These are phyloP conservation scores for Scenedesmus sp. DNA, from an alignment of 163 green algal genomes.

Conservation along the genomic window DNA sequence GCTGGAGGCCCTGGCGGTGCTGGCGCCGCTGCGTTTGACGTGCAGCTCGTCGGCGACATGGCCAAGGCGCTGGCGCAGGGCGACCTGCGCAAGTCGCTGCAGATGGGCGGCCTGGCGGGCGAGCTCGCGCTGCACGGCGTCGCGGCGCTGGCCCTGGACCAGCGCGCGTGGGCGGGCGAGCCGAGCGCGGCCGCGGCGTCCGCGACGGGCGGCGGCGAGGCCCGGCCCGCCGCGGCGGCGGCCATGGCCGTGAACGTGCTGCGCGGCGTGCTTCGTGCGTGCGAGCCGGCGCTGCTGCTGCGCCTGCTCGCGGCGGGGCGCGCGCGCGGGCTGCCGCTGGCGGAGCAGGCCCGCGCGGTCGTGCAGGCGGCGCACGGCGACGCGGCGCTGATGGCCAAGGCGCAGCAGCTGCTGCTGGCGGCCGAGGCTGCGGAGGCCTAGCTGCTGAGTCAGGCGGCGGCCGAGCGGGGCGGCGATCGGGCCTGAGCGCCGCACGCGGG, in stretches of 20 bases:
- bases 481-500: too few species aligned
- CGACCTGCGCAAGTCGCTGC: constrained; percentile 39
- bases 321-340: neutral
- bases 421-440: too few species aligned
- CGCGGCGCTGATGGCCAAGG: constrained; percentile 30
- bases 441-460: too few species aligned
- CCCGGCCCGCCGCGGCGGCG: neutral
- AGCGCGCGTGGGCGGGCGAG: constrained; percentile 9
- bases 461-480: too few species aligned
- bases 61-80: constrained; percentile 42
- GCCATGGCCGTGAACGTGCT: constrained; percentile 41
- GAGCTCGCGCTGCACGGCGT: constrained; percentile 46
- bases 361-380: constrained; percentile 34
- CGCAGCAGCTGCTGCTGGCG: constrained; percentile 16
- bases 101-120: constrained; percentile 19
- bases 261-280: constrained; percentile 26
- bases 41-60: constrained; percentile 34
- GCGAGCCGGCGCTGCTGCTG: neutral
- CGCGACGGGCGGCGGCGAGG: neutral
- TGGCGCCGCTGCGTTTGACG: constrained; percentile 35
- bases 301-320: constrained; percentile 15
- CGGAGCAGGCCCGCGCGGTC: constrained; percentile 8
- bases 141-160: constrained; percentile 22
- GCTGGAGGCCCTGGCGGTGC: neutral
- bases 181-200: too few species aligned